Base-by-base conservation (phyloP, 2,329 filamentous ascomycete species). In the Sphaerulina populicola region DNA sequence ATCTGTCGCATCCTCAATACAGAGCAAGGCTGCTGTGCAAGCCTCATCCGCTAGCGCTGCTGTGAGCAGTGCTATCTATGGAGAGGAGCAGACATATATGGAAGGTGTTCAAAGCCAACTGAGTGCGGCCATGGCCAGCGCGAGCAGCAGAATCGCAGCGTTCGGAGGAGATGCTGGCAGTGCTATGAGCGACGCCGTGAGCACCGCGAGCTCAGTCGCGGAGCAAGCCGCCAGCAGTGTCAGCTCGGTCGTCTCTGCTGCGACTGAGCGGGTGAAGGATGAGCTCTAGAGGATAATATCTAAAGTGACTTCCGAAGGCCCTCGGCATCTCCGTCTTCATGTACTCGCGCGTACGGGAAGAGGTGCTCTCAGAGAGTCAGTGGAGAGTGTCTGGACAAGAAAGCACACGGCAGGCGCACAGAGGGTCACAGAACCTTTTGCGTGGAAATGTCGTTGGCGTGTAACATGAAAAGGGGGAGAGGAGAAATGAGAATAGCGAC, bases 61-160 rank as follows among this genome's bases (percentile, higher is more conserved):
- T 9, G 67, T 72, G 39, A 76, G 71, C 58, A 68, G 64, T 5
- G 72, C 70, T 0, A 58, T 77, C 18, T 77, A 75, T 47, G 76
- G 75, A 3, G 71, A 72, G 4, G 76, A 81, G 60, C 69, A 75
- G 37, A 78, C 71, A 21, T 73, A 73, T 27, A 58, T 75, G 47
- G 71, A 75, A 57, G 71, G 70, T 46, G 68, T 73, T 9, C 68
- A 70, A 51, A 69, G 63, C 51, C 63, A 71, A 14, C 62, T 75
- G 11, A 61, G 67, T 5, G 64, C 61, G 6, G 72, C 72, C 0
- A 64, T 75, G 18, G 71, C 70, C 37, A 72, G 69, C 36, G 74
- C 73, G 23, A 71, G 71, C 47, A 69, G 66, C 43, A 64, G 64
- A 10, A 67, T 76, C 46, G 65, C 62, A 1, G 69, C 68, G 31